Evolutionary conservation across 2,329 filamentous ascomycete genomes (phyloP).

Genomic region (Zymoseptoria pseudotritici): DNA sequence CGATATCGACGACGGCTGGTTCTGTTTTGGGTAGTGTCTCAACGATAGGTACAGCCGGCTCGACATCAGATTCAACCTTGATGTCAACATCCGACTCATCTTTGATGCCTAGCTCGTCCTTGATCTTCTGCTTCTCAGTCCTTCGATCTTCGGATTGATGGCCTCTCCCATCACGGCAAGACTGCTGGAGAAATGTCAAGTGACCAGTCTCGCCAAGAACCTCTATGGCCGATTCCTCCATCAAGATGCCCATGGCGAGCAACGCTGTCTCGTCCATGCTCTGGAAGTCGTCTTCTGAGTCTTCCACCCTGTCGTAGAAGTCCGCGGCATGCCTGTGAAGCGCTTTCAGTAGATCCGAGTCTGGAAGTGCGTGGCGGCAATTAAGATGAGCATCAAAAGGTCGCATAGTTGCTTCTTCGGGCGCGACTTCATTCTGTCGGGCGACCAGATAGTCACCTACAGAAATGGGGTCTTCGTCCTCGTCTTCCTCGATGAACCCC

Average conservation of each 20-base stretch:
- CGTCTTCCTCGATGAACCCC: conserved; percentile 36
- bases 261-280: conserved; percentile 75
- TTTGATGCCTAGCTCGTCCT: not conserved
- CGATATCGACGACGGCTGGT: not conserved
- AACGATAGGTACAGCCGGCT: not conserved
- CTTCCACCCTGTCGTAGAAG: conserved; percentile 47
- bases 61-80: not conserved
- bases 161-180: not conserved
- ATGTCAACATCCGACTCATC: not conserved
- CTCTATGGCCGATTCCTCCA: conserved; percentile 62
- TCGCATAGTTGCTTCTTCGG: conserved; percentile 60
- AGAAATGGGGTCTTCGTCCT: conserved; percentile 39
- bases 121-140: not conserved
- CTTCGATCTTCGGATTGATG: not conserved
- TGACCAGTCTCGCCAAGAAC: conserved; percentile 59
- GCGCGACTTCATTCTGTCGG: conserved; percentile 54
- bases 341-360: conserved; percentile 61
- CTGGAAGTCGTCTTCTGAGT: conserved; percentile 36
- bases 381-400: conserved; percentile 60
- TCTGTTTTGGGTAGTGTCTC: not conserved
- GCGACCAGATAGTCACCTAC: conserved; percentile 68
- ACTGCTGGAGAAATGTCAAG: conserved; percentile 58
- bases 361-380: conserved; percentile 53
- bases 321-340: conserved; percentile 61
- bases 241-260: conserved; percentile 64